These are phyloP conservation scores for Dichotomopilus funicola DNA, from an alignment of 2,329 filamentous ascomycete species.

Conservation along the genomic window DNA sequence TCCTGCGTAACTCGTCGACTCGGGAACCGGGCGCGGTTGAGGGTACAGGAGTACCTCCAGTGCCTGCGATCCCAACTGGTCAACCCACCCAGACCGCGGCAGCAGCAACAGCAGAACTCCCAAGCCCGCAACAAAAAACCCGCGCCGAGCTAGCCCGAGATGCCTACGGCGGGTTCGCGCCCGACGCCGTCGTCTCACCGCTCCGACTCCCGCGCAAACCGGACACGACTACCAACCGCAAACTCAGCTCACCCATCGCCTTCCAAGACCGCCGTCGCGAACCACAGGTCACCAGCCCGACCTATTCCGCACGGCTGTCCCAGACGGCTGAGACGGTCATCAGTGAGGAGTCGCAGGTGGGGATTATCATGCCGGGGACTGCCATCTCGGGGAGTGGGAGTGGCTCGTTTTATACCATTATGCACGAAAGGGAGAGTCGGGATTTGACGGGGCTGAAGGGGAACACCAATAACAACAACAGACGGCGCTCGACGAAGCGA, in stretches of 20 bases:
- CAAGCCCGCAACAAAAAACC: slow-evolving; percentile 22
- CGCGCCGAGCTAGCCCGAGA: slow-evolving; percentile 21
- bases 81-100: too few relatives aligned
- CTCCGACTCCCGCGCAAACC: slow-evolving; percentile 21
- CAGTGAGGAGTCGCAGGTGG: slow-evolving; percentile 17
- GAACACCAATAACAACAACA: not conserved
- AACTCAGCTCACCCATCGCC: slow-evolving; percentile 22
- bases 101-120: slow-evolving; percentile 14
- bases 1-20: slow-evolving; percentile 33
- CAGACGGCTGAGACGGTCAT: slow-evolving; percentile 16
- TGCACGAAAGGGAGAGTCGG: slow-evolving; percentile 9
- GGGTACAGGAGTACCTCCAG: not conserved
- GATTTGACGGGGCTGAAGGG: slow-evolving; percentile 12
- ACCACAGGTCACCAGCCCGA: slow-evolving; percentile 32
- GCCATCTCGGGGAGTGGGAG: too few relatives aligned
- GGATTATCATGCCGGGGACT: too few relatives aligned
- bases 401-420: too few relatives aligned
- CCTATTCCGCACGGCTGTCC: slow-evolving; percentile 31
- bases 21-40: not conserved
- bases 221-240: slow-evolving; percentile 20
- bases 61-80: not conserved
- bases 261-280: slow-evolving; percentile 25
- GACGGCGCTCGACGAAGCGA: slow-evolving; percentile 12
- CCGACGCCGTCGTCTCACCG: slow-evolving; percentile 17
- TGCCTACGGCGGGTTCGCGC: slow-evolving; percentile 13